A percentile compares a stretch with the other conserved stretches of the same genome.
phyloP scores from a whole-genome alignment of 371 early-diverging fungal species.

The Mucor circinelloides region DNA sequence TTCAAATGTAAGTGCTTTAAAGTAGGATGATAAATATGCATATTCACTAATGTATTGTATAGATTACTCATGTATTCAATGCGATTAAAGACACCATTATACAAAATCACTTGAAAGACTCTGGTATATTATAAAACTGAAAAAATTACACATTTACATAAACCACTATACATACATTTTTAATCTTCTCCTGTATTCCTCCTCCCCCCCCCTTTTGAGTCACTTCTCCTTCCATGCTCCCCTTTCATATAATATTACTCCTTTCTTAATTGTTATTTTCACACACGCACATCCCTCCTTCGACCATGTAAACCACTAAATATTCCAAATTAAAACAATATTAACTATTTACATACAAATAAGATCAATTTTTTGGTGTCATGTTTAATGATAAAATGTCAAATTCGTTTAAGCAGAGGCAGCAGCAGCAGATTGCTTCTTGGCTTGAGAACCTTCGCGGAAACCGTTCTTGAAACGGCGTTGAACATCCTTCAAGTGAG shows the following conservation, averaged over 20 bases:
- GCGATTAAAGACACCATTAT: neutral
- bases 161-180: neutral
- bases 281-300: neutral
- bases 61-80: conserved; percentile 1
- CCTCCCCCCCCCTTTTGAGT: neutral
- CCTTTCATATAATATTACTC: conserved; percentile 72
- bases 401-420: conserved; percentile 29
- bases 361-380: neutral
- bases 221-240: neutral
- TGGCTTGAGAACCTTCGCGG: conserved; percentile 79
- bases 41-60: neutral
- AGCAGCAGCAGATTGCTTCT: conserved; percentile 51
- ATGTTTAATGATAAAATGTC: conserved; percentile 1
- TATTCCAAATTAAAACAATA: neutral
- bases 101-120: neutral
- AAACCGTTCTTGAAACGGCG: conserved; percentile 97
- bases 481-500: conserved; percentile 89
- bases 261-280: conserved; percentile 57
- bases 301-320: neutral
- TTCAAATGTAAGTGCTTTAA: conserved; percentile 6
- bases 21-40: neutral
- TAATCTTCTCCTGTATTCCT: neutral
- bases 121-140: neutral
- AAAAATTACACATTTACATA: neutral
- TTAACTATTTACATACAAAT: neutral